Evolutionary conservation across 2,329 filamentous ascomycete species (phyloP).

Genomic region (Trichoderma citrinoviride): DNA sequence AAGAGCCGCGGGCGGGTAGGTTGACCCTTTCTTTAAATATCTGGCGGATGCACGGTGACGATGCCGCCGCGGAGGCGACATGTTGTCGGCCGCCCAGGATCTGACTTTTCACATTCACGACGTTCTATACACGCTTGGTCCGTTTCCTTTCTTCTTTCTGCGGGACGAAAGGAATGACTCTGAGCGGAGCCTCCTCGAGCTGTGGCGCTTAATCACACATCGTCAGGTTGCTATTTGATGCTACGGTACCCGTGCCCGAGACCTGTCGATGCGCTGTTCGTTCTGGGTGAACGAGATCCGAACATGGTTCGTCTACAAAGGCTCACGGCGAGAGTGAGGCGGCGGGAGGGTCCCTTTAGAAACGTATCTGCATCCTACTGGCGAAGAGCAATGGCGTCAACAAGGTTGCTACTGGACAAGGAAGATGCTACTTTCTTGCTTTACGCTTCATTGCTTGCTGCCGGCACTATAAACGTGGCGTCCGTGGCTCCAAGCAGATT

Average conservation of each 20-base stretch:
- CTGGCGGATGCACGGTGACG: not conserved
- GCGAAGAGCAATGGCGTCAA: not conserved
- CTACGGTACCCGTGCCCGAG: not conserved
- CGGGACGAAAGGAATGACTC: not conserved
- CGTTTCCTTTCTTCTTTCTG: not conserved
- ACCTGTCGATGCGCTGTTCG: not conserved
- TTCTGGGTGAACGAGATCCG: not conserved
- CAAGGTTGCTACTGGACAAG: not conserved
- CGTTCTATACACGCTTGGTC: too few species aligned
- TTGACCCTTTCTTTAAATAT: not conserved
- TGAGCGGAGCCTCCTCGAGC: not conserved
- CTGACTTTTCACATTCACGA: not conserved
- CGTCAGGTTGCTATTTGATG: not conserved
- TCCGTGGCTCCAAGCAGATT: not conserved
- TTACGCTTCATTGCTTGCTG: not conserved
- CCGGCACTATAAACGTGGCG: not conserved
- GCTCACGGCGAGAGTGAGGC: not conserved
- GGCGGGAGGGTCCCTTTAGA: not conserved
- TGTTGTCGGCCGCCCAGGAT: not conserved
- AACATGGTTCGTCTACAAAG: not conserved
- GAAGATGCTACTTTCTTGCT: too few species aligned
- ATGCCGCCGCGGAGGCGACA: not conserved
- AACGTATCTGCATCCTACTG: not conserved
- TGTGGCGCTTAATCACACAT: not conserved
- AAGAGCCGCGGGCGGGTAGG: not conserved